A percentile compares a stretch with the other conserved stretches of the same genome.
phyloP scores from a whole-genome alignment of 163 green algal species.

The Scenedesmus sp. region DNA sequence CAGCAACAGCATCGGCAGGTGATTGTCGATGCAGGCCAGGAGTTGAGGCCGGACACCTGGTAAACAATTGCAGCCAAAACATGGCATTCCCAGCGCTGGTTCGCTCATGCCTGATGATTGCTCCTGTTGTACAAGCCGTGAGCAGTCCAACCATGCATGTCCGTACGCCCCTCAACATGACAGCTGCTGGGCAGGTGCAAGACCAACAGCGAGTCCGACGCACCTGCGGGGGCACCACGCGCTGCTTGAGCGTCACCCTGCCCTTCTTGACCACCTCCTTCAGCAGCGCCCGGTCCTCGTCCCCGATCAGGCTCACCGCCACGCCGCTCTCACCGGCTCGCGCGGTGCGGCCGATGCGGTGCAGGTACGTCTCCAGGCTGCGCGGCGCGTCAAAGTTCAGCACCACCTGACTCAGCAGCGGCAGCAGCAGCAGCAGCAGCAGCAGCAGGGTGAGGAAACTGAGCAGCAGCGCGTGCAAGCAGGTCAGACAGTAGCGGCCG shows the following conservation, averaged over 20 bases:
- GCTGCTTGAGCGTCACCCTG: slow-evolving; percentile 74
- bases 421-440: neutral
- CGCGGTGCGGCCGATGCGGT: slow-evolving; percentile 91
- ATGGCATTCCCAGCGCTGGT: too few species aligned
- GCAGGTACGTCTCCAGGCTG: slow-evolving; percentile 82
- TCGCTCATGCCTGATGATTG: too few species aligned
- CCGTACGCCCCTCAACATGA: too few species aligned
- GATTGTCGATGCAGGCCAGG: too few species aligned
- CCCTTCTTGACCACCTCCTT: slow-evolving; percentile 88
- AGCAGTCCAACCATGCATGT: neutral
- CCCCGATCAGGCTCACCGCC: slow-evolving; percentile 91
- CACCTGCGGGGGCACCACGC: slow-evolving; percentile 74
- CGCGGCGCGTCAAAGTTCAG: slow-evolving; percentile 95
- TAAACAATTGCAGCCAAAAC: too few species aligned
- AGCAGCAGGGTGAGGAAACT: too few species aligned
- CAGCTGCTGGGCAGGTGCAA: too few species aligned
- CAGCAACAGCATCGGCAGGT: too few species aligned
- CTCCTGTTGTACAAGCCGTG: too few species aligned
- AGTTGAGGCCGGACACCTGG: too few species aligned
- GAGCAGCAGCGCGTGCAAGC: neutral
- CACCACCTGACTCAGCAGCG: slow-evolving; percentile 74
- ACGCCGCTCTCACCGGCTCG: slow-evolving; percentile 87
- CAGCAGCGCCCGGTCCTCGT: slow-evolving; percentile 89
- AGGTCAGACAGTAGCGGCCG: too few species aligned
- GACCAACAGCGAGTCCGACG: neutral